These are phyloP conservation scores for Arthrobotrys megalospora DNA, from an alignment of 2,329 filamentous ascomycete genomes.

Conservation along the genomic window DNA sequence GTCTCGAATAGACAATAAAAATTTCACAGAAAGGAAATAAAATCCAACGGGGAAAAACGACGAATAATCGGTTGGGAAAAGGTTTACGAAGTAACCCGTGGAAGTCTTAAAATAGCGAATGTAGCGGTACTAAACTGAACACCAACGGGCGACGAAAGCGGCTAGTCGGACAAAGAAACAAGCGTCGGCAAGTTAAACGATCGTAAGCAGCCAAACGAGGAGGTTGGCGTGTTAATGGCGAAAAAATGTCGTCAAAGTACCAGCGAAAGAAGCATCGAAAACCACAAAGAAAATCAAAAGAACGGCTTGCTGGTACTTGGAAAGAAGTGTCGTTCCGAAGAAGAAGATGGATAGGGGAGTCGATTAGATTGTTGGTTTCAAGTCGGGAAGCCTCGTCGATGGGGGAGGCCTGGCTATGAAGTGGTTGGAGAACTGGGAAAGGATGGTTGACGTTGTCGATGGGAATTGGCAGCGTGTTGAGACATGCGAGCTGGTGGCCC, in stretches of 20 bases:
- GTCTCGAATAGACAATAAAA: constrained; percentile 16
- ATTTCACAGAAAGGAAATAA: constrained; percentile 2
- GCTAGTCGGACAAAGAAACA: constrained; percentile 31
- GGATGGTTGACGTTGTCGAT: constrained; percentile 36
- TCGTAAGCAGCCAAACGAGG: constrained; percentile 31
- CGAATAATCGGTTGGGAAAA: constrained; percentile 7
- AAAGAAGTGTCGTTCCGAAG: constrained; percentile 18
- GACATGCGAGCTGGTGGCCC: constrained; percentile 40
- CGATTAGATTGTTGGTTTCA: constrained; percentile 27
- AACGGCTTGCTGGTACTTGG: constrained; percentile 49
- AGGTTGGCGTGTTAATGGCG: constrained; percentile 31
- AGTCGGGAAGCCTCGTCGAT: constrained; percentile 17
- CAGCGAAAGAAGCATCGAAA: constrained; percentile 43
- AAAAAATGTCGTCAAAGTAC: constrained; percentile 56
- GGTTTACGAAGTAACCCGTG: constrained; percentile 13
- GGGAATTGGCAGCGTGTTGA: constrained; percentile 31
- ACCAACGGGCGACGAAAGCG: constrained; percentile 7
- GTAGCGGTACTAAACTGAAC: constrained; percentile 15
- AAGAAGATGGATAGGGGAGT: background rate
- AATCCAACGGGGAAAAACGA: constrained; percentile 9
- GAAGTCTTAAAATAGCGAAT: constrained; percentile 42
- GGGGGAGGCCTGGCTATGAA: constrained; percentile 8
- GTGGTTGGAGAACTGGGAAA: constrained; percentile 22
- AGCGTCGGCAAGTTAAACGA: constrained; percentile 52
- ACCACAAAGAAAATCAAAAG: constrained; percentile 32